A percentile compares a stretch with the other conserved stretches of the same genome.
phyloP scores from a whole-genome alignment of 371 early-diverging fungal genomes.

The Phascolomyces articulosus region DNA sequence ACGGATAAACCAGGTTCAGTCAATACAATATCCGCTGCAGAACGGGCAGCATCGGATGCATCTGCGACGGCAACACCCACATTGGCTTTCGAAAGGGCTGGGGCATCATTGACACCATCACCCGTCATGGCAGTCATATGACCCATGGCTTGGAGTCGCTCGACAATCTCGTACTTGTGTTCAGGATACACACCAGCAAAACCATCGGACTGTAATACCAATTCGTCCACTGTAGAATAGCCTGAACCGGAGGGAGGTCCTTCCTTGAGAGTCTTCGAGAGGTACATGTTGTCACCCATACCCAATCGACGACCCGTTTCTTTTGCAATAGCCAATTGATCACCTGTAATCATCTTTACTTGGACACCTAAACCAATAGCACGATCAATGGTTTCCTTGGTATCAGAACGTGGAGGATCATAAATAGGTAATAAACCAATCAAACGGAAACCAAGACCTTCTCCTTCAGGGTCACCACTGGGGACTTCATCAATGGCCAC shows the following conservation, averaged over 20 bases:
- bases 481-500: conserved; percentile 75
- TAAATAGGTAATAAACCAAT: conserved; percentile 80
- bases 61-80: conserved; percentile 87
- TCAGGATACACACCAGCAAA: conserved; percentile 95
- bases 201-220: conserved; percentile 80
- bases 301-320: conserved; percentile 81
- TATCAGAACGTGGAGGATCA: conserved; percentile 89
- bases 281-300: conserved; percentile 78
- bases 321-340: conserved; percentile 92
- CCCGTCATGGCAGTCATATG: conserved; percentile 94
- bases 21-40: conserved; percentile 81
- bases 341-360: conserved; percentile 97
- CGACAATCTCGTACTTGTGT: conserved; percentile 94
- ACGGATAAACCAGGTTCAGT: conserved; percentile 80
- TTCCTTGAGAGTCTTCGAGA: conserved; percentile 77
- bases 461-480: conserved; percentile 45
- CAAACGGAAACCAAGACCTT: conserved; percentile 57
- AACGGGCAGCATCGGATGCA: conserved; percentile 78
- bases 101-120: conserved; percentile 97
- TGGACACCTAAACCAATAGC: conserved; percentile 87
- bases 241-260: conserved; percentile 74
- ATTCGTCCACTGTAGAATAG: conserved; percentile 77
- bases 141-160: conserved; percentile 83
- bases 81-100: conserved; percentile 88
- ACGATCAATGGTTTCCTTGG: conserved; percentile 84